Evolutionary conservation across 768 basidiomycete species (phyloP), one percentile per base, ranked within the genome.

Genomic region (Panus rudis): DNA sequence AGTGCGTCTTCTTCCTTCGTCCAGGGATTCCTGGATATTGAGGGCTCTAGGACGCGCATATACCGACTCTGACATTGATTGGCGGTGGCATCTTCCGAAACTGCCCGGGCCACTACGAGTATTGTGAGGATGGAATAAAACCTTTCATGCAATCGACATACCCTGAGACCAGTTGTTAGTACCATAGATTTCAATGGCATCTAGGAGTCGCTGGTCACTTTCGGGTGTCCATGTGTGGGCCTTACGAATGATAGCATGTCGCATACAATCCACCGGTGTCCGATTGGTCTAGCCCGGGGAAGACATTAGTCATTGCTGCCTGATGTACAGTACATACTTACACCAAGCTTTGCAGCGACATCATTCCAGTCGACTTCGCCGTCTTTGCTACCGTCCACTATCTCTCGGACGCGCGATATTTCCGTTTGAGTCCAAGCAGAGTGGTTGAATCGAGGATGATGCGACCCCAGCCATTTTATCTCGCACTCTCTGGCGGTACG

Each of bases 191-290:
- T 68, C 57, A 10, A 88, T 73, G 14, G 79, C 83, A 17, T 75
- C 67, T 13, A 73, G 44, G 6, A 91, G 67, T 42, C 67, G 73
- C 32, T 64, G 57, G 49, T 90, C 84, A 20, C 67, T 58, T 16
- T 72, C 69, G 0, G 63, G 34, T 26, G 72, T 73, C 85, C 84
- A 89, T 4, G 56, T 59, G 50, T 81, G 78, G 20, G 67, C 59
- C 46, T 68, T 70, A 22, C 75, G 73, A 39, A 63, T 52, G 16
- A 67, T 58, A 2, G 69, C 72, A 42, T 74, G 75, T 6, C 75
- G 75, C 79, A 87, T 81, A 47, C 83, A 85, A 47, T 87, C 84
- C 24, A 86, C 57, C 1, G 83, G 81, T 8, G 78, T 78, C 39
- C 87, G 78, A 40, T 75, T 69, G 10, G 81, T 87, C 87, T 85